Base-by-base conservation (phyloP, 306 rosid species). In the Mucuna pruriens region DNA sequence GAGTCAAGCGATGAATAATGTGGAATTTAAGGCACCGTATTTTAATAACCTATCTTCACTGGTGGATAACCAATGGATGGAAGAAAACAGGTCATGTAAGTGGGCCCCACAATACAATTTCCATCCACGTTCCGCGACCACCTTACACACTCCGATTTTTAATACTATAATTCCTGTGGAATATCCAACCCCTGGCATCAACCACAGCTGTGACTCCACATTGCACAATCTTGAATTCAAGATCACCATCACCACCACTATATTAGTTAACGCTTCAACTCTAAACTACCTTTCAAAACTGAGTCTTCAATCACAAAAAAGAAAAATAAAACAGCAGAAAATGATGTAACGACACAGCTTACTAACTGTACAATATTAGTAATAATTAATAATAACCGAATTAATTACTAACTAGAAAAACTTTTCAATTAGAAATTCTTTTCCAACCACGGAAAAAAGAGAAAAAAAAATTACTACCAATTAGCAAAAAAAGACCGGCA, bases 1-100 rank as follows among this genome's bases (percentile, higher is more conserved):
- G 7, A 64, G 83, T 85, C 88, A 77, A 77, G 6, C 44, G 13
- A 55, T 72, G 80, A 81, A 85, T 55, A 46, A 73, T 46, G 74
- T 66, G 22, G 60, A 71, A 44, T 71, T 62, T 36, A 81, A 64
- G 79, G 80, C 73, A 81, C 33, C 20, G 12, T 74, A 71, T 74
- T 45, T 67, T 79, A 80, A 29, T 72, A 62, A 9, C 39, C 58
- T 17, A 39, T 68, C 67, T 80, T 75, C 55, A 38, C 25, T 68
- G 4, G 5, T 17, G 46, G 71, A 71, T 39, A 36, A 5, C 70
- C 38, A 76, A 76, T 80, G 84, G 8, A 73, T 8, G 31, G 31
- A 80, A 71, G 34, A 34, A 58, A 15, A 69, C 75, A 58, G 62
- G 25, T 66, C 79, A 65, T 51, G 20, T 20, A 23, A 36, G 84